These are phyloP conservation scores for Medicago arabica DNA, from an alignment of 306 rosid genomes.

Conservation along the genomic window DNA sequence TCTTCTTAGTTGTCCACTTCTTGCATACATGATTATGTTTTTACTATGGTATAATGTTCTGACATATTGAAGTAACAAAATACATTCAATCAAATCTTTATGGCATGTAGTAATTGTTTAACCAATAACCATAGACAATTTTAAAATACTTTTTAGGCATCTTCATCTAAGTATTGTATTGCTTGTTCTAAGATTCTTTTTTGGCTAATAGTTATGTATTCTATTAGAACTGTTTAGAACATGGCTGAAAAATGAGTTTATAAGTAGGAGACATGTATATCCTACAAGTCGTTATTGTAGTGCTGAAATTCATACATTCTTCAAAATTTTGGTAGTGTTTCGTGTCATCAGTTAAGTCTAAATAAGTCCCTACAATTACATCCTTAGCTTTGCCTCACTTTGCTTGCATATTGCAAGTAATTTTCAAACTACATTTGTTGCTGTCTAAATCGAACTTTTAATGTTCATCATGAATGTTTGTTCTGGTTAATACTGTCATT, in stretches of 20 bases:
- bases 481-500: neutral
- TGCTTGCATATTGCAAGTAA: neutral
- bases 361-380: no score
- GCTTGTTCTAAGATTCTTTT: neutral
- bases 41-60: neutral
- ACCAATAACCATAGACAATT: neutral
- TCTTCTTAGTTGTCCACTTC: no score
- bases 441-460: neutral
- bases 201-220: neutral
- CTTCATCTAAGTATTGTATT: neutral
- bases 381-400: neutral
- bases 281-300: no score
- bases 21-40: neutral
- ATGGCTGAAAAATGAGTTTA: neutral
- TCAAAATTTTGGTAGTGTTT: no score
- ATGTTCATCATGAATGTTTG: neutral
- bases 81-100: neutral
- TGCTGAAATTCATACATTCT: no score
- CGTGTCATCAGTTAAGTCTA: no score
- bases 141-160: neutral
- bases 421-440: neutral
- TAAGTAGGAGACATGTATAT: neutral
- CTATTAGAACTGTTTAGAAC: neutral
- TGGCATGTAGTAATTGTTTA: neutral
- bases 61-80: neutral